phyloP scores from a whole-genome alignment of 495 filamentous ascomycete genomes.

The Penicillium ochrochloron region DNA sequence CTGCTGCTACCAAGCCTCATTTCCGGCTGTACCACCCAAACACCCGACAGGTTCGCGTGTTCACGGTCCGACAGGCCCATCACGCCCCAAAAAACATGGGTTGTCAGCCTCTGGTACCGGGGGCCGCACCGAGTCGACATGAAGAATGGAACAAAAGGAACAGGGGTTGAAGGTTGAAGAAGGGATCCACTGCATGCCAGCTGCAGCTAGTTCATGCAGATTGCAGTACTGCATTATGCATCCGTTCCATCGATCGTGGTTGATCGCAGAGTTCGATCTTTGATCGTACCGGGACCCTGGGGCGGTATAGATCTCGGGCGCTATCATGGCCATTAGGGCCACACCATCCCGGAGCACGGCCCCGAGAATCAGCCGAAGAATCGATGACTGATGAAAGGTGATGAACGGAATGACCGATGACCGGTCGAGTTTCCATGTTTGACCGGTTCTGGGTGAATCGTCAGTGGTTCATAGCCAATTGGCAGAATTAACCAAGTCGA shows the following conservation, averaged over 20 bases:
- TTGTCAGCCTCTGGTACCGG: conserved; percentile 10
- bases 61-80: not conserved
- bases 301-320: conserved; percentile 2
- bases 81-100: conserved; percentile 6
- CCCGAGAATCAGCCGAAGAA: conserved; percentile 6
- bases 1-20: conserved; percentile 1
- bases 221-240: not conserved
- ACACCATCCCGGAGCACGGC: not conserved
- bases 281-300: not conserved
- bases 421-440: not conserved
- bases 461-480: not conserved
- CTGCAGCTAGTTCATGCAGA: not conserved
- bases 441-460: conserved; percentile 1
- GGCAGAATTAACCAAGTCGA: not conserved
- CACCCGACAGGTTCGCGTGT: conserved; percentile 6
- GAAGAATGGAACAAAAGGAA: conserved; percentile 3
- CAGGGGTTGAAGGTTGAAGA: not conserved
- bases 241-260: not conserved
- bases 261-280: not conserved
- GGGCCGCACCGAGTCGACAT: not conserved
- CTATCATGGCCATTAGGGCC: not conserved
- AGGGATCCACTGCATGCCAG: not conserved
- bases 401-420: not conserved
- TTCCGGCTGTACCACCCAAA: conserved; percentile 9
- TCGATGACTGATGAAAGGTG: not conserved